Conservation (phyloP, 1,139 yeast genomes). For the Blastobotrys proliferans region DNA sequence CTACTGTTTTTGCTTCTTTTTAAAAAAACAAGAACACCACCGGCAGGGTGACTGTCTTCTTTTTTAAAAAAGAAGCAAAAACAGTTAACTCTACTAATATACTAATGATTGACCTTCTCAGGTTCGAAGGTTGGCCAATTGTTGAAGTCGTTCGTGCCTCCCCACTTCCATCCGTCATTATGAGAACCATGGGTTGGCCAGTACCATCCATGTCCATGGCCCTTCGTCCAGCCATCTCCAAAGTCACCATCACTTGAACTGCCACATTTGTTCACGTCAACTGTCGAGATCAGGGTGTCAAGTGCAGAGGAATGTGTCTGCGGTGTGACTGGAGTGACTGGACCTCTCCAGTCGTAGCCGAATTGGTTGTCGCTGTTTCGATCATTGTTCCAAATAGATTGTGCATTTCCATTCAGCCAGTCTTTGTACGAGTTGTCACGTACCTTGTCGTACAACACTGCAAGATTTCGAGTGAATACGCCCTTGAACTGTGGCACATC, state of each 20-base stretch:
- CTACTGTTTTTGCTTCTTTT: too few relatives aligned
- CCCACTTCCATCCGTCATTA: not conserved
- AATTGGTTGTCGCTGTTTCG: conserved; percentile 10
- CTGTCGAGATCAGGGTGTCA: conserved; percentile 5
- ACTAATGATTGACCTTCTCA: too few relatives aligned
- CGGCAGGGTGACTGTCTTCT: too few relatives aligned
- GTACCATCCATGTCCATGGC: too few relatives aligned
- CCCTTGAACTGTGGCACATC: conserved; percentile 21
- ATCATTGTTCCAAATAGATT: conserved; percentile 9
- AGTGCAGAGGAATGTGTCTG: conserved; percentile 9
- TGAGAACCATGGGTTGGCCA: not conserved
- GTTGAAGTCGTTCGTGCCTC: not conserved
- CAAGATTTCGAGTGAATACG: conserved; percentile 18
- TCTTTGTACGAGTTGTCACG: conserved; percentile 2
- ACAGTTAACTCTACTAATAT: too few relatives aligned
- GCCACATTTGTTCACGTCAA: not conserved
- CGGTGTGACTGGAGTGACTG: conserved; percentile 6
- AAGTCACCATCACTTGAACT: not conserved
- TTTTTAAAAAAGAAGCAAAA: too few relatives aligned
- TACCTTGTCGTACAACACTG: conserved; percentile 8
- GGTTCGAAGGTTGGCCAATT: conserved; percentile 3
- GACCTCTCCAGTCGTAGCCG: conserved; percentile 16
- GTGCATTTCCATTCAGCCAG: conserved; percentile 7
- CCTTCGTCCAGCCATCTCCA: not conserved
- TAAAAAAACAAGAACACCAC: too few relatives aligned